Evolutionary conservation across 2,329 filamentous ascomycete genomes (phyloP).

Genomic region (Fusarium dimerum): DNA sequence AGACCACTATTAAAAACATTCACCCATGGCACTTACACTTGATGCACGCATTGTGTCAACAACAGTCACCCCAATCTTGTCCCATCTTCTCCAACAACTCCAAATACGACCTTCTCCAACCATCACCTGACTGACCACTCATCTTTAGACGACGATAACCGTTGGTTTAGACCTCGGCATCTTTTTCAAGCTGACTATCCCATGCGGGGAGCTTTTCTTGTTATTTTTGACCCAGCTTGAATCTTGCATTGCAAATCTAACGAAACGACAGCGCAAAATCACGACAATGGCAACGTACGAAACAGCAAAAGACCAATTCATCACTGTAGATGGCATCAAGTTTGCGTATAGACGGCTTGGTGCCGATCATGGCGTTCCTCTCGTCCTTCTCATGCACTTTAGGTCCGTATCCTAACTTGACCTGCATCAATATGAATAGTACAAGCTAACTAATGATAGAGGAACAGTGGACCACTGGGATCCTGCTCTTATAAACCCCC

Average conservation of each 20-base stretch:
- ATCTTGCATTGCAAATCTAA: too few species aligned
- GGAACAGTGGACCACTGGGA: conserved; percentile 44
- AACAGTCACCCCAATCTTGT: too few species aligned
- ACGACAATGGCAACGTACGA: conserved; percentile 32
- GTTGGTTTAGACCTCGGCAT: neutral
- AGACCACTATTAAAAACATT: too few species aligned
- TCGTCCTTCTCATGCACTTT: conserved; percentile 35
- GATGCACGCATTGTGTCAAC: too few species aligned
- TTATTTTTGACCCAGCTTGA: neutral
- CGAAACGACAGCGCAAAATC: too few species aligned
- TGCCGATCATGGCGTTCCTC: conserved; percentile 30
- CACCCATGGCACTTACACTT: too few species aligned
- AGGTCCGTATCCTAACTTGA: conserved; percentile 25
- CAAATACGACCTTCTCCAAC: neutral
- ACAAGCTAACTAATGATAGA: conserved; percentile 18
- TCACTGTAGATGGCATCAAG: conserved; percentile 32
- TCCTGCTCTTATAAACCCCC: conserved; percentile 45
- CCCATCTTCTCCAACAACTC: too few species aligned
- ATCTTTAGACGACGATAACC: neutral
- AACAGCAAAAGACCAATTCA: conserved; percentile 28
- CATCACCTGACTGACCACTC: neutral
- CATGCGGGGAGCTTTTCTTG: neutral
- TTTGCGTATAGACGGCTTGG: conserved; percentile 38
- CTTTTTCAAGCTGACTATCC: neutral
- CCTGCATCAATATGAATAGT: neutral